Base-by-base conservation (phyloP, 495 filamentous ascomycete genomes). In the Penicillium longicatenatum region DNA sequence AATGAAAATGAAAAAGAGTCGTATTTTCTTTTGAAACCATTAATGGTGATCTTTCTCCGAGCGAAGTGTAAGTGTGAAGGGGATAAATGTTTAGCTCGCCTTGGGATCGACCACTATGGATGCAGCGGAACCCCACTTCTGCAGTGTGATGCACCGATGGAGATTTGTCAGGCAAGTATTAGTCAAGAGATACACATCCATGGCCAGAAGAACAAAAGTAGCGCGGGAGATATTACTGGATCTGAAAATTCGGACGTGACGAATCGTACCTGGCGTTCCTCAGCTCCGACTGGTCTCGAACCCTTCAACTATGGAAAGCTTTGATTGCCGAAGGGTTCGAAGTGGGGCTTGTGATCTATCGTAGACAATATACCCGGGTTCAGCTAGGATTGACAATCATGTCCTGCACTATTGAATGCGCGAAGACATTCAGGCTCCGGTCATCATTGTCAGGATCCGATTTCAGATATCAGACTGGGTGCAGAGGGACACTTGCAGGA, bases 301-400 rank as follows among this genome's bases (percentile, higher is more conserved):
- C n/a, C 9, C 46, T 29, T 11, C 3, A 19, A 45, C 21, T 49
- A 29, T 57, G 41, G 55, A 46, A 41, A 43, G 33, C 19, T 52
- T 42, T 58, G 42, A 64, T 60, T 46, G 24, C 24, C 22, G 24
- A 48, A 48, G 45, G 45, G 45, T 48, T 48, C 24, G 21, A 30
- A 45, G 42, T 45, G 42, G 42, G 42, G 33, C 43, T 43, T 53
- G 50, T 67, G 64, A 67, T 64, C 55, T 65, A 65, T 67, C 57
- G 59, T 19, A 42, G 62, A 63, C 63, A 50, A 17, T 48, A 48
- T 30, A 48, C 45, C 20, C 43, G 43, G 22, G 24, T 48, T 26
- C 45, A 48, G 45, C 45, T 48, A 24, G 24, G 31, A 35, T 12
- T 11, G 31, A 12, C 10, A 35, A 10, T 35, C 12, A 35, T 35